These are phyloP conservation scores for Sugiyamaella xylanicola DNA, from an alignment of 1,139 yeast species.

Conservation along the genomic window DNA sequence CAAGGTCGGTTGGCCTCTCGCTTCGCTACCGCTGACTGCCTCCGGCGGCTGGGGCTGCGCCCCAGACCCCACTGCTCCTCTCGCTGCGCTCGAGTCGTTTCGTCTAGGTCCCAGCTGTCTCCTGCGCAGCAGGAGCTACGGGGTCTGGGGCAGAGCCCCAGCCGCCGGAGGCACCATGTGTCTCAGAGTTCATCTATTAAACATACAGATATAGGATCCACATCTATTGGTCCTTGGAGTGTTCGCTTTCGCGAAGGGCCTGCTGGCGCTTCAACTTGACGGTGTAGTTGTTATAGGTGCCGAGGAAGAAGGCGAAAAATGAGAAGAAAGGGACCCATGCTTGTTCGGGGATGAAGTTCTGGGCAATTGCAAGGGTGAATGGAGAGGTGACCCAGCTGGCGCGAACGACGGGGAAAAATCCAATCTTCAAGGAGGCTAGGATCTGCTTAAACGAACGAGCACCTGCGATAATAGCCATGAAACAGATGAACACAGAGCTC, in stretches of 20 bases:
- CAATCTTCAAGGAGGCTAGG: slow-evolving; percentile 50
- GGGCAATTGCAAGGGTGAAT: slow-evolving; percentile 68
- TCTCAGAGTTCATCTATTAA: neutral
- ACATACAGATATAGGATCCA: slow-evolving; percentile 1
- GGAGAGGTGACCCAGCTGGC: slow-evolving; percentile 69
- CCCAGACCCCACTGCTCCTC: too few species aligned
- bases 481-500: slow-evolving; percentile 58
- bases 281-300: slow-evolving; percentile 74
- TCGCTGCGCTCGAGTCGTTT: too few species aligned
- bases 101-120: too few species aligned
- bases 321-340: slow-evolving; percentile 87
- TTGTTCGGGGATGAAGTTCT: slow-evolving; percentile 67
- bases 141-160: too few species aligned
- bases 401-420: slow-evolving; percentile 59
- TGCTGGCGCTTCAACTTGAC: slow-evolving; percentile 52
- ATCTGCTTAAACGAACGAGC: slow-evolving; percentile 41
- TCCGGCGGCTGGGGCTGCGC: too few species aligned
- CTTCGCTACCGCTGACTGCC: too few species aligned
- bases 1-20: too few species aligned
- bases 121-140: too few species aligned
- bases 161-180: too few species aligned
- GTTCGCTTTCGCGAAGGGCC: slow-evolving; percentile 33
- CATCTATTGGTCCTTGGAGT: slow-evolving; percentile 20
- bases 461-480: slow-evolving; percentile 46
- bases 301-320: slow-evolving; percentile 69